Conservation (phyloP, 768 basidiomycete genomes). For the Psilocybe sp. region DNA sequence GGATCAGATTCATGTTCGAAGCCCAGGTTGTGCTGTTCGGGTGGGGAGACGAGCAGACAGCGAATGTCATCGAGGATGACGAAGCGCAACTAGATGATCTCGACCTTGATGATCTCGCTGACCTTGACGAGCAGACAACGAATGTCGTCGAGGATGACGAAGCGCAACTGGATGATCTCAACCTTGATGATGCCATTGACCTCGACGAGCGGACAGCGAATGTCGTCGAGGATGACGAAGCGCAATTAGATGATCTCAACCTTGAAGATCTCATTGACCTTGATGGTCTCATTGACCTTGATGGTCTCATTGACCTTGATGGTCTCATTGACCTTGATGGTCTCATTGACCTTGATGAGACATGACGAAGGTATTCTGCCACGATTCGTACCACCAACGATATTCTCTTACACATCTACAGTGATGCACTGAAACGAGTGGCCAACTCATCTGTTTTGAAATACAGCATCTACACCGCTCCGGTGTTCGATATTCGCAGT, state of each 20-base stretch:
- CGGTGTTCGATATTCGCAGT: no score
- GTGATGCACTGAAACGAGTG: no score
- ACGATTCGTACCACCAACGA: no score
- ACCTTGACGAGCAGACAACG: neutral
- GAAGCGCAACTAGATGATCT: neutral
- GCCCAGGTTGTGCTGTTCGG: constrained; percentile 7
- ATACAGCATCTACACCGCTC: no score
- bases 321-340: no score
- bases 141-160: constrained; percentile 2
- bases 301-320: no score
- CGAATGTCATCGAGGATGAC: neutral
- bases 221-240: constrained; percentile 3
- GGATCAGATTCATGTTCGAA: constrained; percentile 1
- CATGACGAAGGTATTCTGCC: no score
- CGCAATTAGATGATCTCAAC: neutral
- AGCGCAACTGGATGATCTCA: neutral
- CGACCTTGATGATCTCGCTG: neutral
- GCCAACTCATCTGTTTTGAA: no score
- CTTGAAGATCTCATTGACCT: neutral
- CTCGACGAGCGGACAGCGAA: neutral
- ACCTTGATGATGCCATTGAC: neutral
- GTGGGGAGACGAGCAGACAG: neutral
- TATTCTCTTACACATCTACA: no score
- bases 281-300: neutral
- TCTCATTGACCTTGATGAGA: no score